Conservation (phyloP, 441 rosid genomes). For the Gossypium lobatum region DNA sequence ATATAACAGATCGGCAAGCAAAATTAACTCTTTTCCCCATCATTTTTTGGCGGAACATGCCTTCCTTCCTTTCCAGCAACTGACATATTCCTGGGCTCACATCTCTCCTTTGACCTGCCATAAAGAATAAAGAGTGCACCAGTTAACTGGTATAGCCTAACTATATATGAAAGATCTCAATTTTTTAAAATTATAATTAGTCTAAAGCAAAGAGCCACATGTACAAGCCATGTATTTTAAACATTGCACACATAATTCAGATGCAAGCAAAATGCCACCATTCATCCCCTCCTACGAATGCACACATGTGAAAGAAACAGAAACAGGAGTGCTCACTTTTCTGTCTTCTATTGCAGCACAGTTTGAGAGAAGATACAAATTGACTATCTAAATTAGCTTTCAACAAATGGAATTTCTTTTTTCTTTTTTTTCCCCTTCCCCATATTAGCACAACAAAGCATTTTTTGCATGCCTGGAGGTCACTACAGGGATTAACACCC, state of each 20-base stretch:
- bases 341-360: slow-evolving; percentile 2
- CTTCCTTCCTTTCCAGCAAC: slow-evolving; percentile 96
- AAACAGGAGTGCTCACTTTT: neutral
- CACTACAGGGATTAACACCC: neutral
- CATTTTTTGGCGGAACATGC: slow-evolving; percentile 95
- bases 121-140: slow-evolving; percentile 4
- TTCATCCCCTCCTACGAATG: neutral
- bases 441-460: neutral
- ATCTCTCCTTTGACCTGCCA: slow-evolving; percentile 61
- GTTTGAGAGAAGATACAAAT: neutral
- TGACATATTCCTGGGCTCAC: slow-evolving; percentile 72
- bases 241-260: neutral
- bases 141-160: slow-evolving; percentile 10
- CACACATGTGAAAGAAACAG: neutral
- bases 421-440: neutral
- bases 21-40: slow-evolving; percentile 99
- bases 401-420: neutral
- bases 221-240: neutral
- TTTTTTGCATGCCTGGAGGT: neutral
- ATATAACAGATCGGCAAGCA: slow-evolving; percentile 98
- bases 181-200: neutral
- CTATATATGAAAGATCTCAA: neutral
- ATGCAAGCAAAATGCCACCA: neutral
- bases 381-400: slow-evolving; percentile 1
- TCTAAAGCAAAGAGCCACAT: neutral